phyloP scores from a whole-genome alignment of 1,139 yeast species.

The Geotrichum citri-aurantii region DNA sequence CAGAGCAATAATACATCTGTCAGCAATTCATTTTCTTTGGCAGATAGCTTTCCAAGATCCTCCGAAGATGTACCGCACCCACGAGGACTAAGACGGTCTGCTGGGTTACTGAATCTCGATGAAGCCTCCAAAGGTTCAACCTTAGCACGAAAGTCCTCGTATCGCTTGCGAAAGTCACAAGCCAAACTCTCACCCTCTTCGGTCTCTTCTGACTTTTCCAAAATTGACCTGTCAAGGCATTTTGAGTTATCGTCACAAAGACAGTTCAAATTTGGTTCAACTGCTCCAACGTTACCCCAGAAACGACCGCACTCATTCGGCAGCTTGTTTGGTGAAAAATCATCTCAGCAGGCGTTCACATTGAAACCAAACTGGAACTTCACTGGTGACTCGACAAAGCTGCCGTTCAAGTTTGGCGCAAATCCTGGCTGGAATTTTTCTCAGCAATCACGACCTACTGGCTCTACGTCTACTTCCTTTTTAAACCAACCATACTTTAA shows the following conservation, averaged over 20 bases:
- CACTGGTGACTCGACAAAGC: constrained; percentile 2
- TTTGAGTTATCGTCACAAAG: constrained; percentile 4
- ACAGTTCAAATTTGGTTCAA: constrained; percentile 6
- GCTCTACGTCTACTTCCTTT: constrained; percentile 12
- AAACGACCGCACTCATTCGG: constrained; percentile 14
- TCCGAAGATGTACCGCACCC: background rate
- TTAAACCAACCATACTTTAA: constrained; percentile 17
- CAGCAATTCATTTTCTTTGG: background rate
- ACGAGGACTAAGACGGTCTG: constrained; percentile 35
- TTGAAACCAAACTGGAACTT: constrained; percentile 13
- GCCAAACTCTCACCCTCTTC: constrained; percentile 10
- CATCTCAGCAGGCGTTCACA: constrained; percentile 1
- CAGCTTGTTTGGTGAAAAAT: constrained; percentile 1
- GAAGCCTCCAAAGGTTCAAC: constrained; percentile 33
- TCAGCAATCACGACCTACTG: background rate
- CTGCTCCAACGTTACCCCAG: constrained; percentile 5
- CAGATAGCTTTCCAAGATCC: background rate
- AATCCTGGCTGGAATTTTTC: background rate
- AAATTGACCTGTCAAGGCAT: background rate
- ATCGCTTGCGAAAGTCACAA: constrained; percentile 10
- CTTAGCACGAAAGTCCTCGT: constrained; percentile 13
- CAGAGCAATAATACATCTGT: background rate
- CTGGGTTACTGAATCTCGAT: constrained; percentile 39
- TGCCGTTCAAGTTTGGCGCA: background rate
- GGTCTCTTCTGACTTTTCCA: constrained; percentile 18